Percentiles rank a stretch among this genome's conserved stretches.
Conservation (phyloP, 2,329 filamentous ascomycete genomes). For the Pyrenophora teres region DNA sequence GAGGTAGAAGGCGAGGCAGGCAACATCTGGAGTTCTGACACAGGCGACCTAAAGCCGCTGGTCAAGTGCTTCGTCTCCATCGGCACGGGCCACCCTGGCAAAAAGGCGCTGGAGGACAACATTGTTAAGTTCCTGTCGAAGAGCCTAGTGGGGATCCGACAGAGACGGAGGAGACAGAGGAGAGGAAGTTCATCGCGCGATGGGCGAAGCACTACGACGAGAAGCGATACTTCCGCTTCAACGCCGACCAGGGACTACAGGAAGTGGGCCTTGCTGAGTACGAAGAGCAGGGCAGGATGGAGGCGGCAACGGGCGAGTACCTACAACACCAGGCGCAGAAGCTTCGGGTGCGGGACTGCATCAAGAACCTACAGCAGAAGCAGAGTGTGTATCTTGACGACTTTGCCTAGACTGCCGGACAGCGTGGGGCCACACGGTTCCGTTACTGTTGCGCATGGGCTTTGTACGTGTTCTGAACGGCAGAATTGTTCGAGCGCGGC, state of each 20-base stretch:
- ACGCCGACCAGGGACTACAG: constrained; percentile 19
- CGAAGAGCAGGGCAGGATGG: constrained; percentile 12
- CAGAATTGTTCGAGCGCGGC: no score
- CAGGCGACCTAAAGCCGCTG: constrained; percentile 7
- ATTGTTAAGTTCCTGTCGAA: constrained; percentile 7
- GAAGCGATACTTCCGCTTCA: constrained; percentile 18
- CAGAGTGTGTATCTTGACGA: constrained; percentile 22
- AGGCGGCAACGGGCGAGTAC: constrained; percentile 13
- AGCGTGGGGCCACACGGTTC: no score
- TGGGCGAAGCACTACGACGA: constrained; percentile 1
- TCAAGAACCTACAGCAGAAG: constrained; percentile 13
- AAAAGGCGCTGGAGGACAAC: constrained; percentile 8
- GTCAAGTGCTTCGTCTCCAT: constrained; percentile 18
- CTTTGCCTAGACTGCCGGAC: constrained; percentile 6
- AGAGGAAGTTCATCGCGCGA: constrained; percentile 3
- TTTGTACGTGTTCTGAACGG: no score
- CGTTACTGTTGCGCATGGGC: no score
- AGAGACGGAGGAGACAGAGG: constrained; percentile 15
- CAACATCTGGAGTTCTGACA: constrained; percentile 11
- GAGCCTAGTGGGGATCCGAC: constrained; percentile 10
- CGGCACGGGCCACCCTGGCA: constrained; percentile 12
- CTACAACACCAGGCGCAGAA: constrained; percentile 4
- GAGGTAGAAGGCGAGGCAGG: constrained; percentile 45
- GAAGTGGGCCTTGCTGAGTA: constrained; percentile 14
- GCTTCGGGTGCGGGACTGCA: constrained; percentile 13